These are phyloP conservation scores for Clathrus columnatus DNA, from an alignment of 768 basidiomycete genomes.

Conservation along the genomic window DNA sequence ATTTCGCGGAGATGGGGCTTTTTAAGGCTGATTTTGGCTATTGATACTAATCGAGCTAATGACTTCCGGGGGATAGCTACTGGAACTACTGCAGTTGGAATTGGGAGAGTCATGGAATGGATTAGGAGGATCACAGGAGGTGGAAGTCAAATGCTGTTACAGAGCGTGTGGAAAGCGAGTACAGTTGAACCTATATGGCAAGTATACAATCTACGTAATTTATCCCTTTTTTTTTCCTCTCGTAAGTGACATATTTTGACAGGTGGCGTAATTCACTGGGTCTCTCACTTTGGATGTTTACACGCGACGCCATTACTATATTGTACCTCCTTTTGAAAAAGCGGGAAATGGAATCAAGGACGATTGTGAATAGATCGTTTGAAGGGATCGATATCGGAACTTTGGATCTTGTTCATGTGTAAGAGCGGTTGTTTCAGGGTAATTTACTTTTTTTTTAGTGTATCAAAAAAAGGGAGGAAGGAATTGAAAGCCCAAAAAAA, in stretches of 20 bases:
- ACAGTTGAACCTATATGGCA: constrained; percentile 61
- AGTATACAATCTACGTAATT: not conserved
- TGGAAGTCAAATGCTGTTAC: not conserved
- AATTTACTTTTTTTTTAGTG: too few species aligned
- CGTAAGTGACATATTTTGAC: not conserved
- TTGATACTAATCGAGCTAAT: not conserved
- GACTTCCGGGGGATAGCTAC: not conserved
- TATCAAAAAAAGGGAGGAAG: too few species aligned
- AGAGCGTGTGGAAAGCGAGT: not conserved
- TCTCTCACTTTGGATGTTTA: constrained; percentile 56
- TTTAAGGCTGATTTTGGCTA: constrained; percentile 1
- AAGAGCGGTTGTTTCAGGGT: too few species aligned
- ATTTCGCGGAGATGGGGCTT: not conserved
- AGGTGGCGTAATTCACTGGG: constrained; percentile 66
- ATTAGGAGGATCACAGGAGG: not conserved
- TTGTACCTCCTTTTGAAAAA: constrained; percentile 63
- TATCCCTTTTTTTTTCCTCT: not conserved
- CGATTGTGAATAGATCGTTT: constrained; percentile 63
- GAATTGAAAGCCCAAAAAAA: too few species aligned
- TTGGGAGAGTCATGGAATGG: not conserved
- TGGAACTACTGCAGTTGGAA: not conserved
- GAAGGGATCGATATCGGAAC: constrained; percentile 58
- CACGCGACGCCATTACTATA: constrained; percentile 59
- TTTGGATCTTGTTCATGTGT: constrained; percentile 60
- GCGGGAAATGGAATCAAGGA: constrained; percentile 59